These are phyloP conservation scores for Seminavis robusta DNA, from an alignment of 108 stramenopile species.

Conservation along the genomic window DNA sequence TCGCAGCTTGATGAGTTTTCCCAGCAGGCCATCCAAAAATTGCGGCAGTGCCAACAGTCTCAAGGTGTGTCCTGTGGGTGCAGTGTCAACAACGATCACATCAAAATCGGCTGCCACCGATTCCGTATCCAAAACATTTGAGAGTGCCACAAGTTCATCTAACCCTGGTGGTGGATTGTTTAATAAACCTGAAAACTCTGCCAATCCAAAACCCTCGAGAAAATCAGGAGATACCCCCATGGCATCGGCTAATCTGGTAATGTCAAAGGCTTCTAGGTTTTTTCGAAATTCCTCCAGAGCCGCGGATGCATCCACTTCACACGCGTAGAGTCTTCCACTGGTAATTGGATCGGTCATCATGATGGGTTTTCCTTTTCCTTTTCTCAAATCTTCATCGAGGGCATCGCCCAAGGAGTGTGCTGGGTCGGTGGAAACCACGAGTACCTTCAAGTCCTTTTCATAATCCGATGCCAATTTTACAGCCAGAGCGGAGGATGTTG, in stretches of 20 bases:
- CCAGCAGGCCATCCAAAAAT: slow-evolving; percentile 82
- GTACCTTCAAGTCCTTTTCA: slow-evolving; percentile 68
- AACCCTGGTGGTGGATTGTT: slow-evolving; percentile 94
- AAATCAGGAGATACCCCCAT: slow-evolving; percentile 59
- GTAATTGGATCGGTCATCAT: slow-evolving; percentile 69
- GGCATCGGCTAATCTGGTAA: slow-evolving; percentile 47
- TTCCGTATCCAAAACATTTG: slow-evolving; percentile 76
- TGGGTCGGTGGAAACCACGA: slow-evolving; percentile 96
- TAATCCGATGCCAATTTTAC: slow-evolving; percentile 64
- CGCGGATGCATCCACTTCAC: slow-evolving; percentile 83
- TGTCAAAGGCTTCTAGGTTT: slow-evolving; percentile 65
- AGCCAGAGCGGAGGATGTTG: slow-evolving; percentile 81
- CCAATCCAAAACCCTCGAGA: slow-evolving; percentile 69
- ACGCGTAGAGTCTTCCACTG: slow-evolving; percentile 58
- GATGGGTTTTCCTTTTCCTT: slow-evolving; percentile 37
- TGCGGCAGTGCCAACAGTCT: slow-evolving; percentile 83
- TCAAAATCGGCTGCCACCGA: slow-evolving; percentile 60
- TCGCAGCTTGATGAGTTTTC: slow-evolving; percentile 72
- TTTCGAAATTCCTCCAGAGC: slow-evolving; percentile 71
- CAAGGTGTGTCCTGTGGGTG: slow-evolving; percentile 97
- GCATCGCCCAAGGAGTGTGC: slow-evolving; percentile 96
- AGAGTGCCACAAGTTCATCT: slow-evolving; percentile 90
- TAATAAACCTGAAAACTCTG: slow-evolving; percentile 73
- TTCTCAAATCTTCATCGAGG: slow-evolving; percentile 65
- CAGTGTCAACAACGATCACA: slow-evolving; percentile 98